phyloP scores from a whole-genome alignment of 768 basidiomycete species.

The Rickenella mellea region DNA sequence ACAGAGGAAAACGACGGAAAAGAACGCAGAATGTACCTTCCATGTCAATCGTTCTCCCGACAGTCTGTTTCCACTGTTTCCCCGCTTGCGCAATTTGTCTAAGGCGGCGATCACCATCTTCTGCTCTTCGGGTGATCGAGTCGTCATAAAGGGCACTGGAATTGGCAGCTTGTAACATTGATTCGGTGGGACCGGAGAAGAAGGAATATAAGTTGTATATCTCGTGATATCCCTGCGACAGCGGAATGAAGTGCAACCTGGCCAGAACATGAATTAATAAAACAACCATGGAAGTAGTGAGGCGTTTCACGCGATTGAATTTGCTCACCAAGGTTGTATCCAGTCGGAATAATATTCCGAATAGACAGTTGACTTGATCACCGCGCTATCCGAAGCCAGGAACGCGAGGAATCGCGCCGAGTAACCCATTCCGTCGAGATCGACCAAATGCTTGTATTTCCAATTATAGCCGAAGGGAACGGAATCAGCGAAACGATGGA shows the following conservation, averaged over 20 bases:
- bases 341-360: constrained; percentile 86
- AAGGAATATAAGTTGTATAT: constrained; percentile 91
- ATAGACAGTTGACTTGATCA: constrained; percentile 86
- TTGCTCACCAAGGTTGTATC: constrained; percentile 77
- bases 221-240: constrained; percentile 80
- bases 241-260: constrained; percentile 92
- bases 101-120: constrained; percentile 64
- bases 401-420: constrained; percentile 83
- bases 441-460: constrained; percentile 87
- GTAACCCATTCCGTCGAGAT: constrained; percentile 94
- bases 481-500: constrained; percentile 63
- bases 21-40: constrained; percentile 56
- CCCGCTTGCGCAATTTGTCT: constrained; percentile 83
- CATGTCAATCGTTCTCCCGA: constrained; percentile 83
- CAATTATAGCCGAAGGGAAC: constrained; percentile 82
- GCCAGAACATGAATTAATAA: neutral
- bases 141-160: constrained; percentile 26
- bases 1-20: neutral
- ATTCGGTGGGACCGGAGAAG: constrained; percentile 76
- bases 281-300: neutral
- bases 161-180: constrained; percentile 46
- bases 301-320: constrained; percentile 7
- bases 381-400: constrained; percentile 79
- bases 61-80: constrained; percentile 81
- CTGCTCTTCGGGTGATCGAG: constrained; percentile 20